Percentiles rank a stretch among this genome's conserved stretches.
Conservation (phyloP, 2,329 filamentous ascomycete species). For the Colletotrichum sp. region DNA sequence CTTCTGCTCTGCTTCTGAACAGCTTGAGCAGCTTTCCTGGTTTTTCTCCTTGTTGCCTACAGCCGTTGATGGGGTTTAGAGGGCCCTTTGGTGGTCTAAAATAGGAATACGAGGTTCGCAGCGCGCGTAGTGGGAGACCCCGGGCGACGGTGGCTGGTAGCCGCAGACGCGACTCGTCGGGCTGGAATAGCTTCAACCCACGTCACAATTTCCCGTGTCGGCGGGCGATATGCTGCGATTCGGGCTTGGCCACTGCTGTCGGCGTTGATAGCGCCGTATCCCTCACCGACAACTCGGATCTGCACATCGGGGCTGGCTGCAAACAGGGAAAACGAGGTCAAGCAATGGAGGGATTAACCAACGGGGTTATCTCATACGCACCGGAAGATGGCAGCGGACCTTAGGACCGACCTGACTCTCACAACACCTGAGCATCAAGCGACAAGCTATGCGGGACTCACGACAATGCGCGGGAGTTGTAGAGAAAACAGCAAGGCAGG, state of each 20-base stretch:
- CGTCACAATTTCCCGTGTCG: constrained; percentile 3
- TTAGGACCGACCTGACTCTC: background rate
- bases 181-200: constrained; percentile 14
- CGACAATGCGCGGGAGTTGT: background rate
- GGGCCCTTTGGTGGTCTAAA: background rate
- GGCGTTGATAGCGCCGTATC: background rate
- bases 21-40: background rate
- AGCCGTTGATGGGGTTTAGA: background rate
- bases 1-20: background rate
- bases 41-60: constrained; percentile 14
- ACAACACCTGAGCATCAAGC: background rate
- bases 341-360: background rate
- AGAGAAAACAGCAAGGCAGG: background rate
- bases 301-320: background rate
- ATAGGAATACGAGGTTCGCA: constrained; percentile 9
- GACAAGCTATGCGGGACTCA: background rate
- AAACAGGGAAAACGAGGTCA: background rate
- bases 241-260: background rate
- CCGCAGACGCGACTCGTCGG: background rate
- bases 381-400: background rate
- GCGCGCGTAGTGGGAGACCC: background rate
- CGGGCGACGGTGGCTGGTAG: background rate
- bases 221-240: background rate
- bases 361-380: background rate
- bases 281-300: background rate